Conservation (phyloP, 2,329 filamentous ascomycete genomes). For the Endothia cerciana region DNA sequence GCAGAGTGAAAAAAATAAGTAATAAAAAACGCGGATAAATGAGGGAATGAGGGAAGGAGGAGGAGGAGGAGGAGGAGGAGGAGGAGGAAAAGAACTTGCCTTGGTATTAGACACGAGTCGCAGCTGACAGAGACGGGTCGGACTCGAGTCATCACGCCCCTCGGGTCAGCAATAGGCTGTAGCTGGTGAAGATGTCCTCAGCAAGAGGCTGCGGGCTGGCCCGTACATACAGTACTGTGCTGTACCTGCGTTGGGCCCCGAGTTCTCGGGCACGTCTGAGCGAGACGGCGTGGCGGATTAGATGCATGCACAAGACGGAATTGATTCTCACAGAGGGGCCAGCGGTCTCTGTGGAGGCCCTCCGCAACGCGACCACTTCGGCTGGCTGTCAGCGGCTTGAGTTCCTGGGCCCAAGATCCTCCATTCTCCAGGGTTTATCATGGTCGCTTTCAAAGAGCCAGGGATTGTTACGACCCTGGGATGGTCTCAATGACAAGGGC, state of each 20-base stretch:
- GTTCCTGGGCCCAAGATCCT: too few relatives aligned
- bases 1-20: not conserved
- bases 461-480: too few relatives aligned
- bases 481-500: too few relatives aligned
- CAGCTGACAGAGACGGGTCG: not conserved
- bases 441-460: too few relatives aligned
- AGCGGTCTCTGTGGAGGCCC: not conserved
- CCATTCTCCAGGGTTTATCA: too few relatives aligned
- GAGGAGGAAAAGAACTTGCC: not conserved
- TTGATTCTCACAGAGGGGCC: not conserved
- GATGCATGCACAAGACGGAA: not conserved
- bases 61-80: not conserved
- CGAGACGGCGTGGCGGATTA: not conserved
- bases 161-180: not conserved
- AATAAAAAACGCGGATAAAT: not conserved
- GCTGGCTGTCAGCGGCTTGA: too few relatives aligned
- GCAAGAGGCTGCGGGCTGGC: not conserved
- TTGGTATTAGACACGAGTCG: not conserved
- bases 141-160: not conserved
- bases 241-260: not conserved
- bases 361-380: too few relatives aligned
- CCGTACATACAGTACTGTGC: too few relatives aligned
- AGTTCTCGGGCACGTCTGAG: not conserved
- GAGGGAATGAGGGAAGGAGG: not conserved
- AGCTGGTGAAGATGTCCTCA: not conserved